Conservation (phyloP, 2,329 filamentous ascomycete genomes). For the Ilyonectria sp. region DNA sequence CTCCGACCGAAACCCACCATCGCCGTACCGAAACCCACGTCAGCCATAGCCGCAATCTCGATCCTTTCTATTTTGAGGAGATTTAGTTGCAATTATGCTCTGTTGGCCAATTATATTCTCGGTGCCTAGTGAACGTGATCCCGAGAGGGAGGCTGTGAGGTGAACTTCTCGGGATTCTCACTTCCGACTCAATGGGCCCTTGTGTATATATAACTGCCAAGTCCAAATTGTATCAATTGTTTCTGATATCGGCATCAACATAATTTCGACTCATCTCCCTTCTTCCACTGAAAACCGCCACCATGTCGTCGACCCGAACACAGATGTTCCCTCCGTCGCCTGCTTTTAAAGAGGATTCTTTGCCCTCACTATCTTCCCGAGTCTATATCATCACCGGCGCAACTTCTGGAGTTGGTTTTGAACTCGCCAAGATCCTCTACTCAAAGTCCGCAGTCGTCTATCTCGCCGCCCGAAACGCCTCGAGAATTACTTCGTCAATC, state of each 20-base stretch:
- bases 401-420: constrained; percentile 37
- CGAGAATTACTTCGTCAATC: constrained; percentile 32
- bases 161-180: background rate
- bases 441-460: constrained; percentile 35
- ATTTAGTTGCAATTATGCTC: background rate
- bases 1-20: constrained; percentile 32
- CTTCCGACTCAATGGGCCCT: background rate
- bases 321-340: constrained; percentile 38
- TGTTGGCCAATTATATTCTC: background rate
- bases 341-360: constrained; percentile 36
- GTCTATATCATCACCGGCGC: constrained; percentile 41
- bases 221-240: background rate
- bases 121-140: background rate
- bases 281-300: background rate
- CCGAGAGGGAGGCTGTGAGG: background rate
- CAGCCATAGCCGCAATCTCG: background rate
- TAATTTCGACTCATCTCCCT: background rate
- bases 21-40: constrained; percentile 13
- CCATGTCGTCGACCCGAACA: constrained; percentile 35
- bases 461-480: constrained; percentile 30
- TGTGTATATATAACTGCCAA: background rate
- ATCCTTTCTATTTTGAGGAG: background rate
- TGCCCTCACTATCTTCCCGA: constrained; percentile 29
- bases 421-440: constrained; percentile 41
- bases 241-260: background rate